Base-by-base conservation (phyloP, 805 yeast species). In the Sugiyamaella smithiae region DNA sequence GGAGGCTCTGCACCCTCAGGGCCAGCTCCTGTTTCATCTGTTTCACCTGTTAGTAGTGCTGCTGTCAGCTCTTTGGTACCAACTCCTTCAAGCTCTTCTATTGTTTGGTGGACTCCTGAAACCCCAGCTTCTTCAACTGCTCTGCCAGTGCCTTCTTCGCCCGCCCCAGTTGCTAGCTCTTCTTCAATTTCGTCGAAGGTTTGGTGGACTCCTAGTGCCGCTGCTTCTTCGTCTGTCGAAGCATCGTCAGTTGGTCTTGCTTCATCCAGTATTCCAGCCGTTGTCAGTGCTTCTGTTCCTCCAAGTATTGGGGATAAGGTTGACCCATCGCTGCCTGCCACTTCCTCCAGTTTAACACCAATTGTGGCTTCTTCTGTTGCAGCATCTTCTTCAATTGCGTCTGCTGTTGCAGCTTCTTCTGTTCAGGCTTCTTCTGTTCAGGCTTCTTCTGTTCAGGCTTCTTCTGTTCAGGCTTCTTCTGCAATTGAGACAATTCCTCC, bases 11-110 rank as follows among this genome's bases (percentile, higher is more conserved):
- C 55, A 1, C 20, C 53, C 9, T 46, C 55, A 4, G 31, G 57
- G 7, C 19, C 66, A n/a, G 38, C 52, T 17, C 6, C 58, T 5
- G 20, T 59, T 24, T 29, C 59, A 19, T 31, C 56, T 40, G n/a
- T n/a, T n/a, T 29, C 56, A 33, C 20, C 58, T 35, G 32, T 43
- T 17, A 45, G 46, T 43, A 22, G 48, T 9, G 25, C 56, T 20
- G 20, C 51, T 40, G 5, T 46, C 16, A 6, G 42, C n/a, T 16
- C 55, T 35, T 31, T 26, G 9, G 16, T 38, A 17, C 6, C 41
- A 14, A 23, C 40, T 11, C 29, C 52, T 4, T 32, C 51, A 5
- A 25, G 48, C 37, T 52, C 68, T 6, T 26, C 66, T 9, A 33
- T 23, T 17, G 45, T 41, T 19, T 44, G 43, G 48, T 36, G 48